These are phyloP conservation scores for Sporisorium graminicola DNA, from an alignment of 1,284 basidiomycete genomes.

Conservation along the genomic window DNA sequence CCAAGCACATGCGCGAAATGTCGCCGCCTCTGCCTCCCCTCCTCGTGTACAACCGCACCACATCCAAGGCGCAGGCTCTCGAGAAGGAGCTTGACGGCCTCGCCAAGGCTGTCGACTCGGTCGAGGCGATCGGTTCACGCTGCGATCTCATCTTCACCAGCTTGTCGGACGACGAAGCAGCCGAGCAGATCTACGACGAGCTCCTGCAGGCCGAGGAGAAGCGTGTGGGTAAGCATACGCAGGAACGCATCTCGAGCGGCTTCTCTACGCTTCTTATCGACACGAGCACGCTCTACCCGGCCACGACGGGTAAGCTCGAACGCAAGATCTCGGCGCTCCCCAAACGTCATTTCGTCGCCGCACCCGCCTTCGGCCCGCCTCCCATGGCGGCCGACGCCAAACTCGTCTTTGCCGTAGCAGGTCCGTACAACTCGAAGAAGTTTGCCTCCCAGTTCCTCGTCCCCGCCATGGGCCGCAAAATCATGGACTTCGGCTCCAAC, in stretches of 20 bases:
- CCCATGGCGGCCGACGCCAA: conserved; percentile 77
- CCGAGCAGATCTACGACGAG: conserved; percentile 77
- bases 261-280: conserved; percentile 46
- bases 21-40: conserved; percentile 56
- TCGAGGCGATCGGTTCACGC: conserved; percentile 75
- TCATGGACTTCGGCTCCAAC: conserved; percentile 76
- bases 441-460: conserved; percentile 79
- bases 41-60: conserved; percentile 77
- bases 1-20: conserved; percentile 71
- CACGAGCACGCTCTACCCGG: conserved; percentile 57
- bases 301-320: conserved; percentile 75
- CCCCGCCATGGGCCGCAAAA: conserved; percentile 82
- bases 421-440: conserved; percentile 86
- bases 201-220: conserved; percentile 73
- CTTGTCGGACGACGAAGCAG: conserved; percentile 80
- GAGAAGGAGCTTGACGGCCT: conserved; percentile 74
- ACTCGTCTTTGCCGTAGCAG: conserved; percentile 82
- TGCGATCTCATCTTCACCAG: conserved; percentile 86
- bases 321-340: conserved; percentile 76
- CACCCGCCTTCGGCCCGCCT: conserved; percentile 79
- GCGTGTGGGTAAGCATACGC: conserved; percentile 68
- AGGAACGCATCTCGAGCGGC: conserved; percentile 54
- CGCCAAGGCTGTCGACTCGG: conserved; percentile 74
- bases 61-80: conserved; percentile 74
- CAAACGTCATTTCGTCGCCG: conserved; percentile 79